These are phyloP conservation scores for slime mould (Dictyostelium discoideum) DNA, from an alignment of 78 protist genomes.

Conservation along the genomic window DNA sequence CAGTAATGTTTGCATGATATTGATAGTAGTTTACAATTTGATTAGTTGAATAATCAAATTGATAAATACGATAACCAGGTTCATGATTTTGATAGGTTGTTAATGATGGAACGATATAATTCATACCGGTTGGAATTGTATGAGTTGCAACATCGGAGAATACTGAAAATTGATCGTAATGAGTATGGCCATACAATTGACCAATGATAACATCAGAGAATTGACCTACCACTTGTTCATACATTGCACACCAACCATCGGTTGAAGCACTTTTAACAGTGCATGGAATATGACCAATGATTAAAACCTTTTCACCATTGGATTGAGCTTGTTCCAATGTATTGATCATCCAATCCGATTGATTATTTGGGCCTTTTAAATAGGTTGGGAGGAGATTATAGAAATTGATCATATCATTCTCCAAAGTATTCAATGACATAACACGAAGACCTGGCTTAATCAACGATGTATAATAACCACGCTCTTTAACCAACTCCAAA, in stretches of 20 bases:
- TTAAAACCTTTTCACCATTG: conserved; percentile 45
- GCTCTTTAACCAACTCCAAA: conserved; percentile 10
- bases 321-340: conserved; percentile 34
- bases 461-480: conserved; percentile 45
- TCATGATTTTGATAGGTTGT: conserved; percentile 78
- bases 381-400: conserved; percentile 52
- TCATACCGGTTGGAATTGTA: conserved; percentile 58
- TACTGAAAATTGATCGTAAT: conserved; percentile 36
- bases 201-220: conserved; percentile 22
- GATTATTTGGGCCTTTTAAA: conserved; percentile 30
- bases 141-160: conserved; percentile 36
- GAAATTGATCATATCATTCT: conserved; percentile 53
- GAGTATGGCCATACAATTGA: conserved; percentile 79
- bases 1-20: conserved; percentile 50
- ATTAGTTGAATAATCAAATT: conserved; percentile 18
- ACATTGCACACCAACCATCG: conserved; percentile 55
- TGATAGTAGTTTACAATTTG: conserved; percentile 55
- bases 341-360: conserved; percentile 42
- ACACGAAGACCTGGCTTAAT: conserved; percentile 40
- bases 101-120: conserved; percentile 60
- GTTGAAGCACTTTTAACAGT: conserved; percentile 35
- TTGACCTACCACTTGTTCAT: conserved; percentile 8
- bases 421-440: conserved; percentile 42
- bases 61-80: conserved; percentile 75
- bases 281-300: conserved; percentile 77